phyloP scores from a whole-genome alignment of 805 yeast genomes.

The Pichia deserticola region DNA sequence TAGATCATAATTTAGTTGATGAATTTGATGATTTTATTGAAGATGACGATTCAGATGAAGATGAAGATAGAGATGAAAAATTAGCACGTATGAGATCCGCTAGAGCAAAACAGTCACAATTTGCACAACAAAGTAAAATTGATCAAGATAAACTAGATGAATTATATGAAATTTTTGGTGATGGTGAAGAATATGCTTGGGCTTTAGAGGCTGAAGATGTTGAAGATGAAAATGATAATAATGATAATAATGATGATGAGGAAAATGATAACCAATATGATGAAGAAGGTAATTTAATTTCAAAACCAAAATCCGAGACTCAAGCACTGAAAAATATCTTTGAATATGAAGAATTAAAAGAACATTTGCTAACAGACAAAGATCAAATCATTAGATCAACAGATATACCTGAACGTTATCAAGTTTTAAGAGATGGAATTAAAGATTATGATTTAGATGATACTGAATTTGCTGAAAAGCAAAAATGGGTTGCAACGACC shows the following conservation, averaged over 20 bases:
- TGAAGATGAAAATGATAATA: slow-evolving; percentile 51
- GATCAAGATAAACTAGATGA: slow-evolving; percentile 91
- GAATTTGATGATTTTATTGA: slow-evolving; percentile 97
- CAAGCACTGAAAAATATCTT: slow-evolving; percentile 79
- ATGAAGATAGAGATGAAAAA: slow-evolving; percentile 49
- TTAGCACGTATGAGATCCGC: slow-evolving; percentile 31
- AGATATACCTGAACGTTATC: slow-evolving; percentile 91
- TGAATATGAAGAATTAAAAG: slow-evolving; percentile 88
- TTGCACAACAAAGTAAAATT: slow-evolving; percentile 37
- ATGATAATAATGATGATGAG: slow-evolving; percentile 32
- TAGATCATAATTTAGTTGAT: slow-evolving; percentile 15
- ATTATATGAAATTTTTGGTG: slow-evolving; percentile 91
- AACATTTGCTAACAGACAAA: slow-evolving; percentile 82
- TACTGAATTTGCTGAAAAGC: slow-evolving; percentile 64
- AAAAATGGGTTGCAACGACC: slow-evolving; percentile 70
- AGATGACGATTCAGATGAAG: slow-evolving; percentile 94
- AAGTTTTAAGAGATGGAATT: slow-evolving; percentile 62
- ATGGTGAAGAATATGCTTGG: slow-evolving; percentile 97
- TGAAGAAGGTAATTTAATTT: slow-evolving; percentile 26
- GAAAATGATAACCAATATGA: slow-evolving; percentile 32
- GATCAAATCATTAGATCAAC: slow-evolving; percentile 82
- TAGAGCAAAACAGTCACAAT: slow-evolving; percentile 24
- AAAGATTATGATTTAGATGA: slow-evolving; percentile 60
- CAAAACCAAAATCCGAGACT: slow-evolving; percentile 30
- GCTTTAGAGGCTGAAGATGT: slow-evolving; percentile 84